These are phyloP conservation scores for Fusarium albidum DNA, from an alignment of 2,329 filamentous ascomycete species.

Conservation along the genomic window DNA sequence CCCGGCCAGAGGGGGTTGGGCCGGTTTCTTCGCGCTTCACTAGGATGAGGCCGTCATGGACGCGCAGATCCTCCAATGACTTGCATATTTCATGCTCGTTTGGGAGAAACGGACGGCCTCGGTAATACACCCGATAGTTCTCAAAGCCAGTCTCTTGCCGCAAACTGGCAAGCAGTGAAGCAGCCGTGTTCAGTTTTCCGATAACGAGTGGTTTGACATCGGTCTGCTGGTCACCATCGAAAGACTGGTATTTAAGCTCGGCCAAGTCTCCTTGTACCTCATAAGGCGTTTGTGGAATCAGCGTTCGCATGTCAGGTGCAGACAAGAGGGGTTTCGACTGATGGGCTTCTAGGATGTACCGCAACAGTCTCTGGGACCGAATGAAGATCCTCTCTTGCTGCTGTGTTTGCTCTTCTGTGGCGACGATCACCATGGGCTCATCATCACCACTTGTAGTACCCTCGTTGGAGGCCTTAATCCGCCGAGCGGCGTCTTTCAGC, in stretches of 20 bases:
- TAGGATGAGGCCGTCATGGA: conserved; percentile 71
- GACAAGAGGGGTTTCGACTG: conserved; percentile 68
- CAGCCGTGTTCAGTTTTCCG: conserved; percentile 74
- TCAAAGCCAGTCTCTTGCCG: conserved; percentile 76
- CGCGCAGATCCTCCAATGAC: conserved; percentile 73
- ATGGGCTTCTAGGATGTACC: conserved; percentile 71
- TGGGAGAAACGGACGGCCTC: conserved; percentile 71
- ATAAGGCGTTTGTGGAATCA: conserved; percentile 60
- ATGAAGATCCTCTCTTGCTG: conserved; percentile 68
- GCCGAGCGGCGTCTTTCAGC: conserved; percentile 67
- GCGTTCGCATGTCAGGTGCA: conserved; percentile 62
- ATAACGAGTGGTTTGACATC: conserved; percentile 70
- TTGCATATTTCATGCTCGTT: conserved; percentile 65
- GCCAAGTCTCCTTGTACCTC: conserved; percentile 69
- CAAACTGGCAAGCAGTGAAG: conserved; percentile 73
- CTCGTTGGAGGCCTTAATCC: conserved; percentile 58
- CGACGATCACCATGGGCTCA: conserved; percentile 61
- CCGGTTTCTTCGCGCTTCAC: conserved; percentile 66
- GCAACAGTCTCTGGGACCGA: conserved; percentile 73
- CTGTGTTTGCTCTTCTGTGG: conserved; percentile 55
- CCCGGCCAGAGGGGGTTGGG: conserved; percentile 51
- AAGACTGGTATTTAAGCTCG: conserved; percentile 77
- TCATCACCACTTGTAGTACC: conserved; percentile 54
- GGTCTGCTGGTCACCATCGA: conserved; percentile 67
- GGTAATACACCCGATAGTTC: conserved; percentile 77